Evolutionary conservation across 2,329 filamentous ascomycete species (phyloP).

Genomic region (Aureobasidium melanogenum): DNA sequence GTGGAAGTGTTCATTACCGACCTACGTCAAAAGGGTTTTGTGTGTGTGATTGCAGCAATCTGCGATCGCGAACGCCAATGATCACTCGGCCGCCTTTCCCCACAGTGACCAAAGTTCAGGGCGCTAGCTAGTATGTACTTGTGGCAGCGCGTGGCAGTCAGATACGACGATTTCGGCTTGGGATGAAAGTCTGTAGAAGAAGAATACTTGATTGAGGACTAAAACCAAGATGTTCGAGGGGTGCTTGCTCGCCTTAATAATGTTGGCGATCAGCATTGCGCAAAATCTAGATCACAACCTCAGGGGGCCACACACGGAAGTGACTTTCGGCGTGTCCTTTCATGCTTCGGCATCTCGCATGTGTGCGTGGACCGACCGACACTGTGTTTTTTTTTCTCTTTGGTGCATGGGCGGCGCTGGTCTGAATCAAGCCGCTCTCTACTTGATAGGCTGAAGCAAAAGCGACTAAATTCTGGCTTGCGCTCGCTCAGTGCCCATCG

Average conservation of each 20-base stretch:
- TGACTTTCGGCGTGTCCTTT: constrained; percentile 1
- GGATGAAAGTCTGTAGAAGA: not conserved
- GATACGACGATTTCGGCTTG: not conserved
- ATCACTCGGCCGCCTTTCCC: constrained; percentile 1
- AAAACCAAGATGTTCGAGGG: not conserved
- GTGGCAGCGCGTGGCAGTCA: not conserved
- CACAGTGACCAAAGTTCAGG: not conserved
- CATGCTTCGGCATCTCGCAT: constrained; percentile 8
- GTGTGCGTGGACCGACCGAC: not conserved
- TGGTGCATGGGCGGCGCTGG: not conserved
- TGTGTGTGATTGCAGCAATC: constrained; percentile 4
- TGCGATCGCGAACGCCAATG: constrained; percentile 1
- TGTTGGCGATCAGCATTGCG: not conserved
- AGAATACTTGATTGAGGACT: not conserved
- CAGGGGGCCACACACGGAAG: constrained; percentile 3
- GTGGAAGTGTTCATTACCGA: not conserved
- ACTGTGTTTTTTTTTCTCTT: not conserved
- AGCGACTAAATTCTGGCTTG: constrained; percentile 2
- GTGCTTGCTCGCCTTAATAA: not conserved
- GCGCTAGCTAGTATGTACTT: not conserved
- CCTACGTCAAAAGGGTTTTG: constrained; percentile 4
- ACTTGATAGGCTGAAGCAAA: constrained; percentile 4
- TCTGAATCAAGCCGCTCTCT: not conserved
- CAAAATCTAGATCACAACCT: not conserved
- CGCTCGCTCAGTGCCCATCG: not conserved